phyloP scores from a whole-genome alignment of 139 green algal genomes.

The Auxenochlorella protothecoides region DNA sequence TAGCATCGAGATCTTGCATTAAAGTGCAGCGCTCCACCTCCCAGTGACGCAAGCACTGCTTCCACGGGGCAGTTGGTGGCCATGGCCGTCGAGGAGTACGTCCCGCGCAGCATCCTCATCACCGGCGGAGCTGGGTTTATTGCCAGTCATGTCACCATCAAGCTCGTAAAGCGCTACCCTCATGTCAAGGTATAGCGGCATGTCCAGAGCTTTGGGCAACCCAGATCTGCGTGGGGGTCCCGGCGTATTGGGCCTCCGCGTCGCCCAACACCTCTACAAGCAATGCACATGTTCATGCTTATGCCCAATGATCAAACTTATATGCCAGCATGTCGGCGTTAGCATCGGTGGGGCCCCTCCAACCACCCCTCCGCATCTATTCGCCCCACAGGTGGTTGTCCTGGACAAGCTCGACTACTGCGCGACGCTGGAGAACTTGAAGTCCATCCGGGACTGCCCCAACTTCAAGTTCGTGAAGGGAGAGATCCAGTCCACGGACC shows the following conservation, averaged over 20 bases:
- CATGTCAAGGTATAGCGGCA: constrained; percentile 64
- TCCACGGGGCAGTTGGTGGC: not conserved
- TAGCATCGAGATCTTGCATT: too few species aligned
- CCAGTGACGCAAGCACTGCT: too few species aligned
- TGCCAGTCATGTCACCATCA: constrained; percentile 69
- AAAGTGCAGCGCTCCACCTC: too few species aligned
- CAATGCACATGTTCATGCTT: not conserved
- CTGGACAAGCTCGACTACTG: constrained; percentile 98
- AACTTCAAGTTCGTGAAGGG: constrained; percentile 97
- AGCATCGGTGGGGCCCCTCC: not conserved
- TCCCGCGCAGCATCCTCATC: constrained; percentile 63
- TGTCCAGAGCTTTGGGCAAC: not conserved
- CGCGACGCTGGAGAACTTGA: constrained; percentile 75
- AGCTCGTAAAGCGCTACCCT: constrained; percentile 62
- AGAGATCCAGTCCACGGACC: constrained; percentile 83
- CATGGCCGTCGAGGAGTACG: constrained; percentile 31
- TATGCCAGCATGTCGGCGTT: too few species aligned
- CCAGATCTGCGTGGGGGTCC: not conserved
- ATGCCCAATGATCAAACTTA: not conserved
- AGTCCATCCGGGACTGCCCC: constrained; percentile 23
- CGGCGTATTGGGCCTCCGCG: not conserved
- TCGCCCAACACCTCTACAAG: not conserved
- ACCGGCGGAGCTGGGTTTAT: constrained; percentile 92
- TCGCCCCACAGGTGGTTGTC: constrained; percentile 62
- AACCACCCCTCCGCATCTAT: not conserved